Evolutionary conservation across 352 stramenopile species (phyloP), one percentile per base, ranked within the genome.

Genomic region (Globisporangium mamillatum): DNA sequence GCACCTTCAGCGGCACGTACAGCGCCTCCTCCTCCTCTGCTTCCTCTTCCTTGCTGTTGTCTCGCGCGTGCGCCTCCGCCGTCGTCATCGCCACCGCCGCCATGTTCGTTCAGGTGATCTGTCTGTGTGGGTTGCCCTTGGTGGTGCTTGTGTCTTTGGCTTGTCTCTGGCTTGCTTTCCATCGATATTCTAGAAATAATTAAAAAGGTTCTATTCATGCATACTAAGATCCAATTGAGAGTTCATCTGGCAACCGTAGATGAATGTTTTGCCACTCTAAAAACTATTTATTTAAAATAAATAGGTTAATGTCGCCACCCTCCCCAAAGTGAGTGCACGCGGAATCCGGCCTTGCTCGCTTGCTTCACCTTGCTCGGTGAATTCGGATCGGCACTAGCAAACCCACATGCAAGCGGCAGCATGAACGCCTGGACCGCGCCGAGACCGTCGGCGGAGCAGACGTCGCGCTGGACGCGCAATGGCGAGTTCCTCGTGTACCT

Each of bases 401-500:
- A 55, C 48, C 48, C 4, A 38, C 25, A 59, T 36, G 41, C 38
- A 10, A 16, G 16, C 22, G 24, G 14, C 4, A 54, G 22, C 64
- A 81, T 81, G 75, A 76, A 75, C 65, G 70, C 59, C 63, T 73
- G 75, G 57, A 73, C 71, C 27, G 64, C 71, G 67, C 69, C 74
- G 71, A 63, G 64, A 72, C 64, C 75, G 64, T 20, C 69, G 64
- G 7, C 70, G 44, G 48, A 62, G 64, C 73, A 64, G 64, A 63
- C 76, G 55, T 38, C 76, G 54, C 80, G 76, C 22, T 93, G 86
- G 86, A 87, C 75, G 72, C 80, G 83, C 52, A 80, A 77, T 64
- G 70, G 78, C 57, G 77, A 94, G 77, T 82, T 94, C 61, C 85
- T 95, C 66, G 83, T 95, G 64, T 95, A 95, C 70, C 72, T 93